These are phyloP conservation scores for Cryptosporidium sp. DNA, from an alignment of 169 alveolate species.

Conservation along the genomic window DNA sequence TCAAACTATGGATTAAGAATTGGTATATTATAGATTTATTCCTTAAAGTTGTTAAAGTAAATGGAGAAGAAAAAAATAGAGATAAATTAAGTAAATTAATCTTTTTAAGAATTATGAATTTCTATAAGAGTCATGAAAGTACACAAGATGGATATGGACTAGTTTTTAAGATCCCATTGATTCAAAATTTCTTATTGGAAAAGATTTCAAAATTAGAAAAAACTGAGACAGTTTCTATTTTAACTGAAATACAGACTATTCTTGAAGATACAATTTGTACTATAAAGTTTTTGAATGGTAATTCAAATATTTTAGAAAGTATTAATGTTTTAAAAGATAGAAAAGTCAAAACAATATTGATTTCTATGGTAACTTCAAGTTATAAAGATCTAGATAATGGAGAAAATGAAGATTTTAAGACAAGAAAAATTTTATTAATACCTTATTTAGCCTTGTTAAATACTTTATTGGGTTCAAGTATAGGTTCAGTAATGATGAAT, in stretches of 20 bases:
- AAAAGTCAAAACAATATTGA: not conserved
- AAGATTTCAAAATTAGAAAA: not conserved
- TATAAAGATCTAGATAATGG: not conserved
- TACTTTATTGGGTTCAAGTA: not conserved
- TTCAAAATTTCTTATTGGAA: slow-evolving; percentile 26
- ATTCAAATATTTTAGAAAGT: not conserved
- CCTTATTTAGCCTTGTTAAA: slow-evolving; percentile 37
- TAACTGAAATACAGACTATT: slow-evolving; percentile 4
- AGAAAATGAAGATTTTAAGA: not conserved
- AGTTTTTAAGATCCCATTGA: slow-evolving; percentile 33
- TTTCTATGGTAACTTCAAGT: slow-evolving; percentile 1
- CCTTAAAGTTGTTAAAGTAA: not conserved
- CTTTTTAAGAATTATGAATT: slow-evolving; percentile 7
- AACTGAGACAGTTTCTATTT: not conserved
- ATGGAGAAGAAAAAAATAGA: not conserved
- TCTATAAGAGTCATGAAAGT: slow-evolving; percentile 3
- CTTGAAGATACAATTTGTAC: not conserved
- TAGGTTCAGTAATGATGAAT: not conserved
- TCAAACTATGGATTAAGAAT: slow-evolving; percentile 36
- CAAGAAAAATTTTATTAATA: not conserved
- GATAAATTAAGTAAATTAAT: slow-evolving; percentile 2
- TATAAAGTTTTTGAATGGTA: not conserved
- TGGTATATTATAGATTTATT: slow-evolving; percentile 44
- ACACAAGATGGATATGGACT: slow-evolving; percentile 1
- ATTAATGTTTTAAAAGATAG: not conserved